Conservation (phyloP, 108 stramenopile species). For the Chaetoceros muelleri region DNA sequence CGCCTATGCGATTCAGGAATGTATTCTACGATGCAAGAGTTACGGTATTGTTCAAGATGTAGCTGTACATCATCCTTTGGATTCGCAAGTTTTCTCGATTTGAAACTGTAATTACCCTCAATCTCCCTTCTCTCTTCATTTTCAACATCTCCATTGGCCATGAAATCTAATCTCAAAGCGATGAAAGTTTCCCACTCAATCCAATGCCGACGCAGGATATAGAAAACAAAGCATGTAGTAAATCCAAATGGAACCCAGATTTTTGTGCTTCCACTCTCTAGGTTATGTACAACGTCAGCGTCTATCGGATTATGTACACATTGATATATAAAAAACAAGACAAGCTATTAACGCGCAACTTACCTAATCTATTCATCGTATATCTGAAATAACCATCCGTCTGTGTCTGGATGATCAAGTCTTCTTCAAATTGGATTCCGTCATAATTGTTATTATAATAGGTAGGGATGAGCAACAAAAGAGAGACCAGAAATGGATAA, state of each 20-base stretch:
- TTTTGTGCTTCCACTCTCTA: slow-evolving; percentile 12
- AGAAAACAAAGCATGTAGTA: slow-evolving; percentile 24
- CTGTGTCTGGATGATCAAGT: neutral
- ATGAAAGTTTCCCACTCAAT: slow-evolving; percentile 56
- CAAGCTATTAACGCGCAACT: too few species aligned
- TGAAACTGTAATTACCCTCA: neutral
- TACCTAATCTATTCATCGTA: slow-evolving; percentile 28
- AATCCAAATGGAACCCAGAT: slow-evolving; percentile 30
- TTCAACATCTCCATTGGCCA: slow-evolving; percentile 37
- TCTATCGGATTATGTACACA: too few species aligned
- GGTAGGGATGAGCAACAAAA: slow-evolving; percentile 14
- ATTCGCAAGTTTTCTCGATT: neutral
- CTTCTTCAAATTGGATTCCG: slow-evolving; percentile 1
- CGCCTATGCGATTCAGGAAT: slow-evolving; percentile 30
- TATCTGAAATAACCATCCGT: slow-evolving; percentile 20
- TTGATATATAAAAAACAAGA: too few species aligned
- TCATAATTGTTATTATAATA: slow-evolving; percentile 4
- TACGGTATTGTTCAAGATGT: slow-evolving; percentile 39
- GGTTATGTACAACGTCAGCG: too few species aligned
- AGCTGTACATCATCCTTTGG: slow-evolving; percentile 3
- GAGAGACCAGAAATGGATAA: slow-evolving; percentile 37
- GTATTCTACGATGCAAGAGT: slow-evolving; percentile 44
- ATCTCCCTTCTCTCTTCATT: slow-evolving; percentile 1
- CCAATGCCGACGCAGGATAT: slow-evolving; percentile 41
- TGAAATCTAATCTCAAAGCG: slow-evolving; percentile 36